Evolutionary conservation across 768 basidiomycete genomes (phyloP).

Genomic region (Psilocybe tampanensis): DNA sequence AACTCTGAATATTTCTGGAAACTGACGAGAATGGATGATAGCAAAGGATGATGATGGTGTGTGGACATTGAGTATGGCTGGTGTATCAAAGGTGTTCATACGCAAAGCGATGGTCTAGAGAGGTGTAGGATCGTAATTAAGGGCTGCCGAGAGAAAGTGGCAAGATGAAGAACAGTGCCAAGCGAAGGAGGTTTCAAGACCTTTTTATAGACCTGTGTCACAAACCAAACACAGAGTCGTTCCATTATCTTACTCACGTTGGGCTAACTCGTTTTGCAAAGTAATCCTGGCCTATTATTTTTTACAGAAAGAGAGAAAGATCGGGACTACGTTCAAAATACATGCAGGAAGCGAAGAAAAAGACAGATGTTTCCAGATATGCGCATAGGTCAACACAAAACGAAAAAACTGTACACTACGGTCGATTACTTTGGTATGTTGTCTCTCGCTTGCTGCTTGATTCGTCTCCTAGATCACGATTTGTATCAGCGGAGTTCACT

Average conservation of each 20-base stretch:
- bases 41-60: slow-evolving; percentile 78
- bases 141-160: background rate
- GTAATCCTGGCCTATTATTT: background rate
- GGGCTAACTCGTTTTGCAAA: background rate
- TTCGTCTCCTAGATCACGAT: slow-evolving; percentile 58
- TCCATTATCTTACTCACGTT: background rate
- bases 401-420: background rate
- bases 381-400: background rate
- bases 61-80: slow-evolving; percentile 68
- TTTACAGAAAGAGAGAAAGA: background rate
- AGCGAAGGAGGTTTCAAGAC: slow-evolving; percentile 7
- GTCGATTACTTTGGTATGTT: slow-evolving; percentile 76
- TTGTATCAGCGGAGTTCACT: slow-evolving; percentile 1
- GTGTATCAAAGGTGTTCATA: slow-evolving; percentile 22
- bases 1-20: no score
- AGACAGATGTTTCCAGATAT: background rate
- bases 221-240: background rate
- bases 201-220: slow-evolving; percentile 24
- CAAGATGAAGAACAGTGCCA: background rate
- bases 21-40: slow-evolving; percentile 73
- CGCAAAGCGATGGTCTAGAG: background rate
- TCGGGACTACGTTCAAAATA: slow-evolving; percentile 7
- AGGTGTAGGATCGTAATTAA: background rate
- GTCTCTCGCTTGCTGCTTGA: slow-evolving; percentile 87
- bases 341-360: slow-evolving; percentile 11